A percentile compares a stretch with the other conserved stretches of the same genome.
phyloP scores from a whole-genome alignment of 2,329 filamentous ascomycete genomes.

The Fusarium aywerte region DNA sequence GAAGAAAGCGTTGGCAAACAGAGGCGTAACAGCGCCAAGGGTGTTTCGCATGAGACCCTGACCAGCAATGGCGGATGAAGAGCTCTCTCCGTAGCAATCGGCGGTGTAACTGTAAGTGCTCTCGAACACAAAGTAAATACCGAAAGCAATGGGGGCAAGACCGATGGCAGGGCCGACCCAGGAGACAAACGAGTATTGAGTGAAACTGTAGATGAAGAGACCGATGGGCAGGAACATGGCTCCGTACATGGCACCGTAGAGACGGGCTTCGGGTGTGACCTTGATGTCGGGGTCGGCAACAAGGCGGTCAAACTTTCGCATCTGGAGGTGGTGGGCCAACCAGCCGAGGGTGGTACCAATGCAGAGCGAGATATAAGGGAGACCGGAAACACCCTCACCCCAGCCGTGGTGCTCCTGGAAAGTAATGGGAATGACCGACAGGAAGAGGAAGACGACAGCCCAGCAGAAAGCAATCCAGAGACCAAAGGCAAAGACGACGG shows the following conservation, averaged over 20 bases:
- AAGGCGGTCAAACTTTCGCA: conserved; percentile 39
- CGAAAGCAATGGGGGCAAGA: conserved; percentile 38
- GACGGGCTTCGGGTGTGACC: conserved; percentile 38
- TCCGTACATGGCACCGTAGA: conserved; percentile 40
- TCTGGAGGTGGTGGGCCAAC: conserved; percentile 37
- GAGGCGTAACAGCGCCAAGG: conserved; percentile 35
- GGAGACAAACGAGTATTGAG: conserved; percentile 32
- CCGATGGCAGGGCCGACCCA: conserved; percentile 35
- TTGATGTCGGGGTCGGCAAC: conserved; percentile 32
- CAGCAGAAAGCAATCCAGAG: conserved; percentile 43
- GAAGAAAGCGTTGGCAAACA: conserved; percentile 40
- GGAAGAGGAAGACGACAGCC: conserved; percentile 42
- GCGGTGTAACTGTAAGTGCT: conserved; percentile 40
- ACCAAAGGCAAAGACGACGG: conserved; percentile 41
- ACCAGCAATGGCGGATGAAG: conserved; percentile 37
- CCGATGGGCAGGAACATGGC: conserved; percentile 39
- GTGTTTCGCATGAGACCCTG: conserved; percentile 40
- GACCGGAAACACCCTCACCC: conserved; percentile 32
- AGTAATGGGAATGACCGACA: conserved; percentile 38
- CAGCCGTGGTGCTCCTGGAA: conserved; percentile 38
- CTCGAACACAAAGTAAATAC: conserved; percentile 40
- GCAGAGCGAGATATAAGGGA: conserved; percentile 37
- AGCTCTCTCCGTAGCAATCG: conserved; percentile 39
- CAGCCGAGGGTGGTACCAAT: conserved; percentile 37
- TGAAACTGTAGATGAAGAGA: conserved; percentile 41